Percentiles rank a stretch among this genome's conserved stretches.
Conservation (phyloP, 75 land plant species). For the Sequoiadendron giganteum region DNA sequence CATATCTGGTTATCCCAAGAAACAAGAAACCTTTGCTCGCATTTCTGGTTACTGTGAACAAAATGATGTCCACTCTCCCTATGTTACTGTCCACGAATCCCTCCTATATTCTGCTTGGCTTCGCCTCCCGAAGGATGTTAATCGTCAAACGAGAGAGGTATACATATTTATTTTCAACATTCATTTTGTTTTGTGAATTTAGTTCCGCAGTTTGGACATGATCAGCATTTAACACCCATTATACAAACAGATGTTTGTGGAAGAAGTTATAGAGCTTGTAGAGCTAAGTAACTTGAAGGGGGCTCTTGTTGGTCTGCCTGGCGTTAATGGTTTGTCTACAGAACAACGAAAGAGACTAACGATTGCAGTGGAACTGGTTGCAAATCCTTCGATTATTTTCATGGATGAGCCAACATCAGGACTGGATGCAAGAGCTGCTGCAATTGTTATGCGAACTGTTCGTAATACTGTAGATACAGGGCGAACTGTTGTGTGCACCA, state of each 20-base stretch:
- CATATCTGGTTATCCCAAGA: slow-evolving; percentile 22
- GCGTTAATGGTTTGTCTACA: slow-evolving; percentile 17
- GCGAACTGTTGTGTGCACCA: slow-evolving; percentile 6
- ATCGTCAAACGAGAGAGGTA: slow-evolving; percentile 15
- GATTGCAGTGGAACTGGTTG: slow-evolving; percentile 21
- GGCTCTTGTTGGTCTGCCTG: slow-evolving; percentile 21
- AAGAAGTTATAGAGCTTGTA: slow-evolving; percentile 26
- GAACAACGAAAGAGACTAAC: slow-evolving; percentile 25
- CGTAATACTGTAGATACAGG: slow-evolving; percentile 23
- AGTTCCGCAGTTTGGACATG: background rate
- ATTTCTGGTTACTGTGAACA: slow-evolving; percentile 25
- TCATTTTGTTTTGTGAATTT: background rate
- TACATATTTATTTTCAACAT: background rate
- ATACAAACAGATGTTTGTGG: slow-evolving; percentile 16
- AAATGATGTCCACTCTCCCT: slow-evolving; percentile 25
- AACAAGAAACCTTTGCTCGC: slow-evolving; percentile 25
- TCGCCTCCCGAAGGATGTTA: slow-evolving; percentile 12
- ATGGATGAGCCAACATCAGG: slow-evolving; percentile 28
- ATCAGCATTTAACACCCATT: background rate
- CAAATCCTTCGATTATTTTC: slow-evolving; percentile 25
- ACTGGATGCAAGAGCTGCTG: slow-evolving; percentile 18
- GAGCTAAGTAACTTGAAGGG: slow-evolving; percentile 13
- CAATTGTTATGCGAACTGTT: slow-evolving; percentile 15
- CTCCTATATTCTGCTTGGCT: slow-evolving; percentile 27
- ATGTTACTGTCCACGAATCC: slow-evolving; percentile 20